A percentile compares a stretch with the other conserved stretches of the same genome.
Conservation (phyloP, 345 rosid genomes). For the Syzygium jambos region DNA sequence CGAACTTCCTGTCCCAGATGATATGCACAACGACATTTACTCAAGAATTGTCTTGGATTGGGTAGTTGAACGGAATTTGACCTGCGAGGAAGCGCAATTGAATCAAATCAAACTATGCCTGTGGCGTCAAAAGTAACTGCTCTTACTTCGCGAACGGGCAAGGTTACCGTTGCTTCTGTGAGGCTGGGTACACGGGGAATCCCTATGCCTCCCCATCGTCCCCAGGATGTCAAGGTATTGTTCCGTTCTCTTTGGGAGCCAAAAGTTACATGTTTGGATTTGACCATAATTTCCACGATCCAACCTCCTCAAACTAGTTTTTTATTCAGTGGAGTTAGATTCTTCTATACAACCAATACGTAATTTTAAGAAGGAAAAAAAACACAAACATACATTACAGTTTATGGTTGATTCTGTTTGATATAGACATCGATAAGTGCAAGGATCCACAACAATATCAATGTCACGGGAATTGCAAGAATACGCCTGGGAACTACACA, state of each 20-base stretch:
- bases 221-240: not conserved
- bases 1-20: not conserved
- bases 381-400: not conserved
- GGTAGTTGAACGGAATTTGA: not conserved
- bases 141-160: rapidly evolving
- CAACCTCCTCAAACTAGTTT: not conserved
- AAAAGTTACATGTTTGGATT: too few species aligned
- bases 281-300: not conserved
- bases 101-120: not conserved
- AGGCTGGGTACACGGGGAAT: not conserved
- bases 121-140: rapidly evolving
- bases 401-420: rapidly evolving
- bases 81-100: rapidly evolving
- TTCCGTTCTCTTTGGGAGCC: too few species aligned
- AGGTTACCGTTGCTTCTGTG: not conserved
- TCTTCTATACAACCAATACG: not conserved
- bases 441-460: not conserved
- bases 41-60: not conserved
- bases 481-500: not conserved
- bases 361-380: too few species aligned
- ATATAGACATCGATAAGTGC: not conserved
- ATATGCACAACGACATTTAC: rapidly evolving
- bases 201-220: not conserved
- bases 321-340: too few species aligned
- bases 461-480: not conserved